A percentile compares a stretch with the other conserved stretches of the same genome.
These are phyloP conservation scores for Tremella yokohamensis DNA, from an alignment of 768 basidiomycete species.

Conservation along the genomic window DNA sequence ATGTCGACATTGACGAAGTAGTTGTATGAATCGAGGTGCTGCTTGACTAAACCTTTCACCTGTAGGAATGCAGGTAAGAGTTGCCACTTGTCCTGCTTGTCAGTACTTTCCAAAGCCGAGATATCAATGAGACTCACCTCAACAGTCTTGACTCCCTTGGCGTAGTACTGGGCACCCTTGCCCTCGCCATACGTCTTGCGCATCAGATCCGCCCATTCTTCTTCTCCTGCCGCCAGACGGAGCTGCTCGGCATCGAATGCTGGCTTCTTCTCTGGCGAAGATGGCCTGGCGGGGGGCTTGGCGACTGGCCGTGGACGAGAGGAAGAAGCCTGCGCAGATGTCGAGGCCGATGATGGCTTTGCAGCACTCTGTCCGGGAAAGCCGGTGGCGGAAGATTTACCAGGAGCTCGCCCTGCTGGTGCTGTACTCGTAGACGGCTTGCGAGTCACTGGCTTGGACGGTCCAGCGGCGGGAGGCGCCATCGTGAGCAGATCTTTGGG, in stretches of 20 bases:
- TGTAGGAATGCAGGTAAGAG: constrained; percentile 92
- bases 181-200: constrained; percentile 30
- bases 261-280: not conserved
- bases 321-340: not conserved
- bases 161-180: constrained; percentile 62
- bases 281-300: constrained; percentile 29
- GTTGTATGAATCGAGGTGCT: constrained; percentile 98
- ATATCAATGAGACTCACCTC: constrained; percentile 67
- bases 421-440: not conserved
- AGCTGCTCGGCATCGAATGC: not conserved
- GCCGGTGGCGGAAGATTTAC: not conserved
- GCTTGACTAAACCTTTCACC: constrained; percentile 97
- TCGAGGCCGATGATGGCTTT: not conserved
- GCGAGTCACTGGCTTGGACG: constrained; percentile 5
- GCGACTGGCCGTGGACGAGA: constrained; percentile 8
- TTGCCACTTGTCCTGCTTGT: constrained; percentile 93
- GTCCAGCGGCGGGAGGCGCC: not conserved
- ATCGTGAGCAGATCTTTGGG: not conserved
- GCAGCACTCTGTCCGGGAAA: not conserved
- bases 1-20: constrained; percentile 97
- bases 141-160: constrained; percentile 83
- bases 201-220: constrained; percentile 50
- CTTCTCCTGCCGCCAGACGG: constrained; percentile 30
- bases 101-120: too few relatives aligned
- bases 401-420: not conserved